Conservation (phyloP, 2,329 filamentous ascomycete genomes). For the Graphiopsis chlorocephala region DNA sequence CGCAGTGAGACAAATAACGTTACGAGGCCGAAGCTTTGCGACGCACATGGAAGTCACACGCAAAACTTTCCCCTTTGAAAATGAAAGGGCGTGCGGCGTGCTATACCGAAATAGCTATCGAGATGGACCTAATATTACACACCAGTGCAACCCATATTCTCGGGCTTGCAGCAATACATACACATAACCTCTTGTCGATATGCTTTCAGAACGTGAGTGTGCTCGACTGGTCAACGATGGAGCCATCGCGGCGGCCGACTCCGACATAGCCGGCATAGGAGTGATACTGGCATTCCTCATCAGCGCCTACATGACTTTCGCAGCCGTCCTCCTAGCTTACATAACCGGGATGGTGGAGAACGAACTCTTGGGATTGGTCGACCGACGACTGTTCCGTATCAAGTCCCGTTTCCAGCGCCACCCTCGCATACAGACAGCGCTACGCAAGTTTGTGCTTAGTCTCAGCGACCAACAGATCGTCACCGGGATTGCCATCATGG, state of each 20-base stretch:
- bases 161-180: neutral
- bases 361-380: slow-evolving; percentile 20
- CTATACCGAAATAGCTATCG: neutral
- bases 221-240: slow-evolving; percentile 1
- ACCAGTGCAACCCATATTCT: neutral
- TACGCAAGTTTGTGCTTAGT: slow-evolving; percentile 12
- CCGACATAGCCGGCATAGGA: slow-evolving; percentile 26
- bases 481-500: slow-evolving; percentile 22
- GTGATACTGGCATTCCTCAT: slow-evolving; percentile 24
- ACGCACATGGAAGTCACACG: neutral
- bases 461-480: slow-evolving; percentile 14
- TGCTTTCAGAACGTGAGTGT: neutral
- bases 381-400: slow-evolving; percentile 9
- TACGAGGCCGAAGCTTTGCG: neutral
- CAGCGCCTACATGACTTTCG: slow-evolving; percentile 24
- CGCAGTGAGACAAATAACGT: neutral
- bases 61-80: neutral
- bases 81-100: neutral
- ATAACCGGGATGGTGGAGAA: slow-evolving; percentile 20
- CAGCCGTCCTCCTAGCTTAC: slow-evolving; percentile 20
- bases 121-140: neutral
- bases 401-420: slow-evolving; percentile 17
- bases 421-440: neutral
- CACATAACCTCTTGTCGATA: neutral
- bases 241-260: slow-evolving; percentile 16